Evolutionary conservation across 768 basidiomycete species (phyloP).

Genomic region (Rickenella mellea): DNA sequence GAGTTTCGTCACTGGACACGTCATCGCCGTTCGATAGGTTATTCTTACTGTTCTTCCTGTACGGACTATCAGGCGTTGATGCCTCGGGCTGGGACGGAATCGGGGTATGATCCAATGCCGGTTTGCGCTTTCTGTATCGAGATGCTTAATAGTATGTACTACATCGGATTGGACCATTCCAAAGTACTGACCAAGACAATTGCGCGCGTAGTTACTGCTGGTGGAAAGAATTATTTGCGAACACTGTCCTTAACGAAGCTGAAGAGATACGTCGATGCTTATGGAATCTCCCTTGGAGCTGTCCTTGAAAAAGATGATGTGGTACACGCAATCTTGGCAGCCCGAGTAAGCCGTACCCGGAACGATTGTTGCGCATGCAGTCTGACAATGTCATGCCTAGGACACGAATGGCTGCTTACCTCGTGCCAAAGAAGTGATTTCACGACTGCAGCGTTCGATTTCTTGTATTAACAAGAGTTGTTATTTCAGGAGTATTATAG

Average conservation of each 20-base stretch:
- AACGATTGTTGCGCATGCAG: background rate
- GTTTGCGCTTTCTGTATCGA: slow-evolving; percentile 76
- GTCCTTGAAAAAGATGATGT: slow-evolving; percentile 70
- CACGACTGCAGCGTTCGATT: background rate
- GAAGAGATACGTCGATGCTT: slow-evolving; percentile 60
- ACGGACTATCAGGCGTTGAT: slow-evolving; percentile 70
- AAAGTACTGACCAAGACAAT: too few species aligned
- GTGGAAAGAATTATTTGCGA: slow-evolving; percentile 47
- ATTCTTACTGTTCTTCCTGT: slow-evolving; percentile 63
- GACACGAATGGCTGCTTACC: slow-evolving; percentile 53
- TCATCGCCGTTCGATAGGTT: slow-evolving; percentile 34
- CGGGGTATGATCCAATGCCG: slow-evolving; percentile 53
- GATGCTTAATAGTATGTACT: slow-evolving; percentile 46
- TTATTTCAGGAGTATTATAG: slow-evolving; percentile 44
- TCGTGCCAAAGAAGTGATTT: slow-evolving; percentile 45
- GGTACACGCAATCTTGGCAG: slow-evolving; percentile 49
- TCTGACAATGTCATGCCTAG: slow-evolving; percentile 21
- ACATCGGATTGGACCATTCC: background rate
- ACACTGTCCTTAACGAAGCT: slow-evolving; percentile 48
- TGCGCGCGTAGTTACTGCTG: slow-evolving; percentile 58
- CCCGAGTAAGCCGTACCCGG: slow-evolving; percentile 29
- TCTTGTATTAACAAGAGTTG: background rate
- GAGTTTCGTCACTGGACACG: slow-evolving; percentile 3
- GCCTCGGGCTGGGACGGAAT: slow-evolving; percentile 39
- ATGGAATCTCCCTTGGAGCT: slow-evolving; percentile 52